Conservation (phyloP, 2,329 filamentous ascomycete species). For the Botrytis fragariae region DNA sequence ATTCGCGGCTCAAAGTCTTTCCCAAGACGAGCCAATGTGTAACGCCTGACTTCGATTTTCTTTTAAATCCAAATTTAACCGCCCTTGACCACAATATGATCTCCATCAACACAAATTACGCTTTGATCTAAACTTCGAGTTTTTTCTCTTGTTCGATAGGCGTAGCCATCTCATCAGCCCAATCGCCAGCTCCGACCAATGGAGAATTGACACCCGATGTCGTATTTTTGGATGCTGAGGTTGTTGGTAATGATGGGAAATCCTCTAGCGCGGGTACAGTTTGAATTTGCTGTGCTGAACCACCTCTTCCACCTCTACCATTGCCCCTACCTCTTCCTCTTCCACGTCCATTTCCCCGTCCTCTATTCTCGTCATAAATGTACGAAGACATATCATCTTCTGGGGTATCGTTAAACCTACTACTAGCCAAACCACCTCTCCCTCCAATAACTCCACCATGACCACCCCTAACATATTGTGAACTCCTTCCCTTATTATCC, state of each 20-base stretch:
- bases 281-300: constrained; percentile 18
- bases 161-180: constrained; percentile 37
- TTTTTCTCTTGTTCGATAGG: constrained; percentile 32
- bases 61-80: neutral
- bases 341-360: constrained; percentile 25
- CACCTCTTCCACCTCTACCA: constrained; percentile 26
- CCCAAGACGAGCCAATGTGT: neutral
- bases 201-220: constrained; percentile 21
- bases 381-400: constrained; percentile 17
- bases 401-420: constrained; percentile 23
- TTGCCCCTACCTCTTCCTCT: constrained; percentile 11
- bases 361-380: constrained; percentile 24
- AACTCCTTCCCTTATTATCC: constrained; percentile 32
- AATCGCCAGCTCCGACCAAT: constrained; percentile 28
- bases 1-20: neutral
- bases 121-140: neutral
- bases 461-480: constrained; percentile 35
- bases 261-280: constrained; percentile 29
- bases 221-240: constrained; percentile 1
- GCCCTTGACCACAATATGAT: neutral
- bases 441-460: constrained; percentile 32
- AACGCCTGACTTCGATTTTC: constrained; percentile 8
- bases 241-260: constrained; percentile 31
- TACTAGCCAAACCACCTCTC: constrained; percentile 19
- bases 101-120: neutral